Evolutionary conservation across 116 monocot species (phyloP).

Genomic region (Papilionanthe hybrid): DNA sequence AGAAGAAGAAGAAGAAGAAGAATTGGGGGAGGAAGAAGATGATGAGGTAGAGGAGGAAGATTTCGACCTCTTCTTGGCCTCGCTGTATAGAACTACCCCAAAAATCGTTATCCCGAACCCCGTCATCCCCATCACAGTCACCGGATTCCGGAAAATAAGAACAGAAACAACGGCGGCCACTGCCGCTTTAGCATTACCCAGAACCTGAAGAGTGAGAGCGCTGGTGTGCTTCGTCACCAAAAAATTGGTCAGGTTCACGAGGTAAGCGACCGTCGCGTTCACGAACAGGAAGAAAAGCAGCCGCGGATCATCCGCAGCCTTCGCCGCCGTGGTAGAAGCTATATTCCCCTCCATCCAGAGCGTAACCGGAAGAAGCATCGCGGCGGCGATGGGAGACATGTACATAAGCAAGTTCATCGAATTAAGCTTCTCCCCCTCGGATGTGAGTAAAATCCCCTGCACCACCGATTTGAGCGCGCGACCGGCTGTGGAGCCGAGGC

Average conservation of each 20-base stretch:
- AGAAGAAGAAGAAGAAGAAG: constrained; percentile 1
- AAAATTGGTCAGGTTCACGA: constrained; percentile 86
- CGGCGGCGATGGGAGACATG: constrained; percentile 85
- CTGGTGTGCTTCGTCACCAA: constrained; percentile 92
- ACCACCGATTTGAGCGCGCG: constrained; percentile 84
- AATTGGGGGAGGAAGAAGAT: neutral
- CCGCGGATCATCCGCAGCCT: constrained; percentile 33
- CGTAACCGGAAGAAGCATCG: constrained; percentile 55
- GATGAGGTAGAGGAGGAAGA: constrained; percentile 11
- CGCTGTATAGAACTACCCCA: constrained; percentile 86
- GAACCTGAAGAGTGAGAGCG: constrained; percentile 84
- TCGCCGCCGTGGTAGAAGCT: constrained; percentile 24
- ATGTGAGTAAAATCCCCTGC: constrained; percentile 73
- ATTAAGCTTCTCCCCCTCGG: constrained; percentile 71
- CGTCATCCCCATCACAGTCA: constrained; percentile 67
- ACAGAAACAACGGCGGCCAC: constrained; percentile 86
- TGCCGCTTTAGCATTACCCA: constrained; percentile 93
- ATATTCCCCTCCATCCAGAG: constrained; percentile 57
- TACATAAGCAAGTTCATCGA: constrained; percentile 86
- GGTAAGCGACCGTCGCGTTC: constrained; percentile 81
- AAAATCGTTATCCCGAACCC: constrained; percentile 80
- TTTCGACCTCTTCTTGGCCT: constrained; percentile 77
- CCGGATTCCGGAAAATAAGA: constrained; percentile 80
- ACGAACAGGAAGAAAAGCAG: constrained; percentile 53
- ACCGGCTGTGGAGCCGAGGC: constrained; percentile 76